Base-by-base conservation (phyloP, 2,329 filamentous ascomycete genomes). In the Rachicladosporium sp. region DNA sequence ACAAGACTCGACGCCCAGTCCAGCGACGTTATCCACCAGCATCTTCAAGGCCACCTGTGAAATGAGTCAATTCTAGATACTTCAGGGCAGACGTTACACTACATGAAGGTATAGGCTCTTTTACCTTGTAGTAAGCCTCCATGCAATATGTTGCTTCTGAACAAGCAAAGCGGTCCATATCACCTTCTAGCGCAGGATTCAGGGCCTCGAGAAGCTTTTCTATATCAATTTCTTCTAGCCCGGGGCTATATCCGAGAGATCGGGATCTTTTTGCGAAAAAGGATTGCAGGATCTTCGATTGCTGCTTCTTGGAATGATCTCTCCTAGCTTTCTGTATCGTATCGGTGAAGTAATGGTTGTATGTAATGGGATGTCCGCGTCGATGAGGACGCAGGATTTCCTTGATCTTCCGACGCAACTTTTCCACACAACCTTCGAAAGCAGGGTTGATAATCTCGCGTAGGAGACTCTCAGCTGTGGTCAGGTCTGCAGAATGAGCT, bases 11-110 rank as follows among this genome's bases (percentile, higher is more conserved):
- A 27, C 23, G 23, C 23, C 4, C 3, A 27, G 23, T 6, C 3
- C 23, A 27, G 53, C 54, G 43, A 67, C 50, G 42, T 65, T 56
- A 43, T 68, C 62, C 31, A 67, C 50, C 32, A 65, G 50, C 2
- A 45, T 58, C 46, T 64, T 63, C 23, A 61, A 38, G 2, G 64
- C 62, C 35, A 67, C 62, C 63, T 65, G 33, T 8, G 12, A 9
- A 19, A 21, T 10, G 31, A 35, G 21, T 49, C 6, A 35, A 31
- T 33, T 12, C n/a, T 23, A 10, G 12, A 13, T 32, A 27, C 15
- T 11, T 10, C 1, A 12, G 23, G 10, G 29, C 21, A 38, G 23
- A 27, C 4, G 23, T 27, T 3, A 27, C 4, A 6, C 4, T 27
- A 6, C 23, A 27, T 27, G 23, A 8, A 29, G 3, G 4, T 19